These are phyloP conservation scores for Ceratocystis papillata DNA, from an alignment of 2,329 filamentous ascomycete genomes.

Conservation along the genomic window DNA sequence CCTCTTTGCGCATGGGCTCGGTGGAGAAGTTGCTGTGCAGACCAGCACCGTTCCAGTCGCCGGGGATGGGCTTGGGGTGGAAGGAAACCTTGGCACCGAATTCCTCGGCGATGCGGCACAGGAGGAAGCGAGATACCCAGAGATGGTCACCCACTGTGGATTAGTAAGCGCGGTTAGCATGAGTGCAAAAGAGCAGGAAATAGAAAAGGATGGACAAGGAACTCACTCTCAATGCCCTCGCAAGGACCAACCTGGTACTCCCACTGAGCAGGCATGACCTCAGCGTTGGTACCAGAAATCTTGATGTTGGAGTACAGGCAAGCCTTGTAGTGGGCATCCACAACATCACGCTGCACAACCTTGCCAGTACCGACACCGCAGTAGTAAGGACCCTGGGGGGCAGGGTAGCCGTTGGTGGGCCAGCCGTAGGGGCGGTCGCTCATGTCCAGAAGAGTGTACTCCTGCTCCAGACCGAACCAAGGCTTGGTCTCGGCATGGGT, in stretches of 20 bases:
- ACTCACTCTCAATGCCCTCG: constrained; percentile 67
- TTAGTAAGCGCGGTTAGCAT: not conserved
- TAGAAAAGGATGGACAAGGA: not conserved
- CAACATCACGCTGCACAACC: constrained; percentile 95
- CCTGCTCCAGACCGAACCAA: constrained; percentile 97
- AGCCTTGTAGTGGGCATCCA: constrained; percentile 54
- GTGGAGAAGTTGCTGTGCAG: constrained; percentile 92
- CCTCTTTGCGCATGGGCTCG: constrained; percentile 75
- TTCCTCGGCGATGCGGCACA: constrained; percentile 85
- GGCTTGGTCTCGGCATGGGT: constrained; percentile 70
- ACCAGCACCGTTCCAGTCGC: constrained; percentile 89
- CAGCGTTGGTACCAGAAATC: constrained; percentile 97
- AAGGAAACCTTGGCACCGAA: constrained; percentile 94
- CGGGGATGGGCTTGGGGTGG: constrained; percentile 87
- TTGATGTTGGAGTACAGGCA: constrained; percentile 75
- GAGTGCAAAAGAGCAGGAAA: not conserved
- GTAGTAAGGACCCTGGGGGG: constrained; percentile 88
- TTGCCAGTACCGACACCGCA: constrained; percentile 86
- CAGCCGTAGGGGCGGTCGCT: constrained; percentile 78
- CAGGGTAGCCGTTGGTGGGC: constrained; percentile 65
- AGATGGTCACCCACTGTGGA: constrained; percentile 79
- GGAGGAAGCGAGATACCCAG: constrained; percentile 75
- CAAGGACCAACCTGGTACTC: constrained; percentile 86
- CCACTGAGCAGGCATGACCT: constrained; percentile 98
- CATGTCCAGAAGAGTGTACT: constrained; percentile 72